Conservation (phyloP, 768 basidiomycete species). For the Psilocybe subaeruginosa region DNA sequence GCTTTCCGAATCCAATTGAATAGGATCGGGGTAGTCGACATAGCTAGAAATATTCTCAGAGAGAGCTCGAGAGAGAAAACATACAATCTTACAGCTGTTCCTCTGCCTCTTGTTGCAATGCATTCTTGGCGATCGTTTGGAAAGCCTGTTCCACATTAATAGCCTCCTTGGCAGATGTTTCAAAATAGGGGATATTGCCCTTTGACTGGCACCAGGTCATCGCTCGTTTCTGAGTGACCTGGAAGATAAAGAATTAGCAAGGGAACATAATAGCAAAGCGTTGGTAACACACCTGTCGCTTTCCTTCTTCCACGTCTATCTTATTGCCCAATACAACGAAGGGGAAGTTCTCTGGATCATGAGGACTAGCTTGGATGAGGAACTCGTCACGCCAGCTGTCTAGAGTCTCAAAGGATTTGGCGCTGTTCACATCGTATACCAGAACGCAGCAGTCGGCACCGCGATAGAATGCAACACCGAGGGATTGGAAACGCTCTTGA, state of each 20-base stretch:
- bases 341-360: slow-evolving; percentile 99
- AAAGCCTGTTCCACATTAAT: slow-evolving; percentile 99
- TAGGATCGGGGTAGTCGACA: slow-evolving; percentile 98
- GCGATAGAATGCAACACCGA: slow-evolving; percentile 98
- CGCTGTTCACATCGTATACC: slow-evolving; percentile 98
- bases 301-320: slow-evolving; percentile 99
- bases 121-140: slow-evolving; percentile 99
- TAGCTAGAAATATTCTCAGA: slow-evolving; percentile 58
- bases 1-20: slow-evolving; percentile 92
- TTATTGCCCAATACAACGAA: slow-evolving; percentile 99
- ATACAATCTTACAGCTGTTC: slow-evolving; percentile 72
- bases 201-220: slow-evolving; percentile 99
- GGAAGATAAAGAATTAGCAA: slow-evolving; percentile 5
- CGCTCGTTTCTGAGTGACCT: slow-evolving; percentile 99
- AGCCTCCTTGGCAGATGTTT: slow-evolving; percentile 99
- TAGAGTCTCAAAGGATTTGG: slow-evolving; percentile 97
- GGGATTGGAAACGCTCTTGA: slow-evolving; percentile 98
- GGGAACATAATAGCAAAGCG: not conserved
- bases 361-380: slow-evolving; percentile 97
- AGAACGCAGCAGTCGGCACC: slow-evolving; percentile 99
- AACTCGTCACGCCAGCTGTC: slow-evolving; percentile 99
- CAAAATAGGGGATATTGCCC: slow-evolving; percentile 99
- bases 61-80: slow-evolving; percentile 11
- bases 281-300: slow-evolving; percentile 78
- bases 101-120: slow-evolving; percentile 95